Percentiles rank a stretch among this genome's conserved stretches.
Evolutionary conservation across 306 rosid species (phyloP).

Genomic region (Inga leiocalycina): DNA sequence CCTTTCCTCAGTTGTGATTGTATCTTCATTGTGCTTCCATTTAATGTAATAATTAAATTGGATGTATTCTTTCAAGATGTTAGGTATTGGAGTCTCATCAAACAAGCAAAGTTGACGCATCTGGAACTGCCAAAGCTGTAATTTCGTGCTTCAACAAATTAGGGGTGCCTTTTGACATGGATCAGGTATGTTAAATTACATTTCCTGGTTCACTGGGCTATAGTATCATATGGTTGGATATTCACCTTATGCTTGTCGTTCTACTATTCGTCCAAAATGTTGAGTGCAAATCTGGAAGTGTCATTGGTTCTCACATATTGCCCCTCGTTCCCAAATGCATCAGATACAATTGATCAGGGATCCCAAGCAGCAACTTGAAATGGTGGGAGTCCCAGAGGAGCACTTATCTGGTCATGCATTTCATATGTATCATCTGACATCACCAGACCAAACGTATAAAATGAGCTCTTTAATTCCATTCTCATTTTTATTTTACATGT

Average conservation of each 20-base stretch:
- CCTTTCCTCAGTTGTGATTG: not conserved
- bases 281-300: not conserved
- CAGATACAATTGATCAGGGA: slow-evolving; percentile 85
- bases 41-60: slow-evolving; percentile 32
- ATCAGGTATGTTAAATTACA: slow-evolving; percentile 58
- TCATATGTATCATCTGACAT: slow-evolving; percentile 85
- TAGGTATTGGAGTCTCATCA: slow-evolving; percentile 97
- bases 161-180: slow-evolving; percentile 74
- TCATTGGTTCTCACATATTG: slow-evolving; percentile 12
- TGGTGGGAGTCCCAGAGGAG: slow-evolving; percentile 97
- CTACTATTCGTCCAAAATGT: not conserved
- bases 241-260: not conserved
- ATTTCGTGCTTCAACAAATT: slow-evolving; percentile 84
- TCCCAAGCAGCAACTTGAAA: slow-evolving; percentile 71
- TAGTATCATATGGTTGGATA: not conserved
- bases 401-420: slow-evolving; percentile 83
- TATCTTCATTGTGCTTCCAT: slow-evolving; percentile 31
- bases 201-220: slow-evolving; percentile 5
- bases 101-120: slow-evolving; percentile 71
- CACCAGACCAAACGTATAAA: slow-evolving; percentile 78
- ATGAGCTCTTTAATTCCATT: slow-evolving; percentile 23
- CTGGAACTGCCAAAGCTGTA: slow-evolving; percentile 97
- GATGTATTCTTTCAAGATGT: slow-evolving; percentile 44
- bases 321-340: slow-evolving; percentile 16
- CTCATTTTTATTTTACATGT: slow-evolving; percentile 4